These are phyloP conservation scores for Withania somnifera DNA, from an alignment of 305 asterid genomes.

Conservation along the genomic window DNA sequence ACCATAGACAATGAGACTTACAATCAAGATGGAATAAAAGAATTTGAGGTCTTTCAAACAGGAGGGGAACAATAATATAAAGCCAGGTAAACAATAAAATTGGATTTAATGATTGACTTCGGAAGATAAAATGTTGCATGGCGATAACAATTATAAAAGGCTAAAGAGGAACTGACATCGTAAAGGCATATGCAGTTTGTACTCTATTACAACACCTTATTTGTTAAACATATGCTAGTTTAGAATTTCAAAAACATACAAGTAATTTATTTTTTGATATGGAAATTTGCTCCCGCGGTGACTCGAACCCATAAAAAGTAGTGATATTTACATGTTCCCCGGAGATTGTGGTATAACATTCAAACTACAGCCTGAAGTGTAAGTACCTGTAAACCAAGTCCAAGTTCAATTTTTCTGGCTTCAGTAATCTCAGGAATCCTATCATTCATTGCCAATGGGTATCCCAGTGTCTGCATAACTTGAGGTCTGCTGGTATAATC, in stretches of 20 bases:
- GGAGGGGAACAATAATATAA: background rate
- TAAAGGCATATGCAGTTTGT: background rate
- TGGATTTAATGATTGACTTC: background rate
- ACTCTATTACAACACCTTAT: background rate
- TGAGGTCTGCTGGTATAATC: constrained; percentile 78
- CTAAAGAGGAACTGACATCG: background rate
- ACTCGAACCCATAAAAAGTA: background rate
- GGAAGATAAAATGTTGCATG: background rate
- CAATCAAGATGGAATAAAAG: background rate
- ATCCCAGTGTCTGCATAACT: constrained; percentile 73
- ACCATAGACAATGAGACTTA: background rate
- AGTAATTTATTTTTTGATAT: background rate
- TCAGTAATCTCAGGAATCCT: constrained; percentile 83
- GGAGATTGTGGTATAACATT: background rate
- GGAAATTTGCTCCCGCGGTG: background rate
- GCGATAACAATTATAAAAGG: background rate
- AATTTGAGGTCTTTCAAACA: background rate
- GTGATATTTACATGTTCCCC: background rate
- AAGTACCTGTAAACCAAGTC: constrained; percentile 88
- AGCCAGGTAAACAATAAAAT: background rate
- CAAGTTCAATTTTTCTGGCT: constrained; percentile 94
- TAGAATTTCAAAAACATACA: background rate
- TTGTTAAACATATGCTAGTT: no score
- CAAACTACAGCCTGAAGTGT: background rate
- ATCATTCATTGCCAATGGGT: constrained; percentile 59